Percentiles rank a stretch among this genome's conserved stretches.
Evolutionary conservation across 225 moss, liverwort and hornwort species (phyloP).

Genomic region (Polytrichum commune): DNA sequence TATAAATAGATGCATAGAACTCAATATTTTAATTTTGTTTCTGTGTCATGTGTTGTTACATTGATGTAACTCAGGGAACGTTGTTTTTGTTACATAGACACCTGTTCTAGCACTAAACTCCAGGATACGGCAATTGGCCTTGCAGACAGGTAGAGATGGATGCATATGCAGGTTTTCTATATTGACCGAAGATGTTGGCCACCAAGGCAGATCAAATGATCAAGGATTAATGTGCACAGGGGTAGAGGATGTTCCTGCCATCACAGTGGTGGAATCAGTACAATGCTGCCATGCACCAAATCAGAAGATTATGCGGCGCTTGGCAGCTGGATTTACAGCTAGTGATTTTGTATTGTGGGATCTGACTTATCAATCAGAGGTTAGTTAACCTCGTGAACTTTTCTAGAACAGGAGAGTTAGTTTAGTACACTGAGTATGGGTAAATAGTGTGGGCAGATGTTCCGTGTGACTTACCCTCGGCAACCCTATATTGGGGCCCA

Average conservation of each 20-base stretch:
- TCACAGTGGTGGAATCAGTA: slow-evolving; percentile 73
- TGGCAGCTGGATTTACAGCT: slow-evolving; percentile 85
- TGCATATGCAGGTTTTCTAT: slow-evolving; percentile 84
- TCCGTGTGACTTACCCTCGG: too few species aligned
- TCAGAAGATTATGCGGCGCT: slow-evolving; percentile 41
- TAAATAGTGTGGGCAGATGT: too few species aligned
- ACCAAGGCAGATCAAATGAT: slow-evolving; percentile 18
- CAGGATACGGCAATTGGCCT: neutral
- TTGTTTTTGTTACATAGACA: too few species aligned
- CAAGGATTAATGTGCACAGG: slow-evolving; percentile 60
- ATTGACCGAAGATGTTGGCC: slow-evolving; percentile 15
- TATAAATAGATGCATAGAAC: too few species aligned
- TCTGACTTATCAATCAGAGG: slow-evolving; percentile 79
- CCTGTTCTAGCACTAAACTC: too few species aligned
- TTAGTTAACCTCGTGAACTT: slow-evolving; percentile 6
- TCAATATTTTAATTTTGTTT: too few species aligned
- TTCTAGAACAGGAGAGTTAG: too few species aligned
- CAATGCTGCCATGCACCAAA: slow-evolving; percentile 26
- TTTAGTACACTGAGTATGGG: too few species aligned
- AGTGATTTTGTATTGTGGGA: slow-evolving; percentile 92
- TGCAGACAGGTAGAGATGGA: slow-evolving; percentile 96
- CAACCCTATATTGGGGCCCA: too few species aligned
- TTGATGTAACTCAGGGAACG: too few species aligned
- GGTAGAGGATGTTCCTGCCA: slow-evolving; percentile 76
- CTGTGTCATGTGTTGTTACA: too few species aligned